phyloP scores from a whole-genome alignment of 2,329 filamentous ascomycete species.

The Fusarium sp. region DNA sequence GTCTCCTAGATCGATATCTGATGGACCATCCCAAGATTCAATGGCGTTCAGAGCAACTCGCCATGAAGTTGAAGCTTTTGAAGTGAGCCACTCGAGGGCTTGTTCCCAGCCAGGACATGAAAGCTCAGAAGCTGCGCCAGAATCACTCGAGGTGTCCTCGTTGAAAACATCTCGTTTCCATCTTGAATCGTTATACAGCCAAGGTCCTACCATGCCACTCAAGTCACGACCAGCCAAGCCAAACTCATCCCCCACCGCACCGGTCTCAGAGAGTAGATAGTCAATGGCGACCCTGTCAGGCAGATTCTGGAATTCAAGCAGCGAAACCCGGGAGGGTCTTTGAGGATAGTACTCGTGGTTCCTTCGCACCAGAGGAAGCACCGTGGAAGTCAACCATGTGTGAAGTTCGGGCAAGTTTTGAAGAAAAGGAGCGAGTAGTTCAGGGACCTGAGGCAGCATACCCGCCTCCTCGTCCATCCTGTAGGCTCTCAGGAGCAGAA shows the following conservation, averaged over 20 bases:
- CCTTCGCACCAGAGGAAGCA: constrained; percentile 75
- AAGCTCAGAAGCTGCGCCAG: constrained; percentile 44
- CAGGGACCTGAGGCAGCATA: constrained; percentile 73
- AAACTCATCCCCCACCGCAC: constrained; percentile 53
- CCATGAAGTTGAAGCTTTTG: constrained; percentile 70
- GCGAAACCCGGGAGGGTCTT: constrained; percentile 59
- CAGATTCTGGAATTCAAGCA: constrained; percentile 72
- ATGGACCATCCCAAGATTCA: constrained; percentile 78
- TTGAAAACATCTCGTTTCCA: constrained; percentile 54
- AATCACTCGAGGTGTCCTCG: constrained; percentile 36
- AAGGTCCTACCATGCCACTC: constrained; percentile 75
- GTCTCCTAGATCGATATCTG: constrained; percentile 74
- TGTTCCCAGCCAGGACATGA: constrained; percentile 74
- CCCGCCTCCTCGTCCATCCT: constrained; percentile 78
- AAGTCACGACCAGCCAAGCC: constrained; percentile 70
- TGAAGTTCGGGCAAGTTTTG: constrained; percentile 69
- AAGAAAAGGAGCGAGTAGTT: constrained; percentile 76
- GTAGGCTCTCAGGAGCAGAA: constrained; percentile 74
- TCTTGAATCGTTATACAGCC: constrained; percentile 73
- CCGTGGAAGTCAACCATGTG: constrained; percentile 74
- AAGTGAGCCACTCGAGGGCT: constrained; percentile 73
- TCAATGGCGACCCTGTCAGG: constrained; percentile 68
- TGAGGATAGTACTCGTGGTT: constrained; percentile 76
- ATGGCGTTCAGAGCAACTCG: constrained; percentile 70
- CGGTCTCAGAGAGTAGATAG: constrained; percentile 69